Conservation (phyloP, 2,329 filamentous ascomycete species). For the Fusarium xylarioides region DNA sequence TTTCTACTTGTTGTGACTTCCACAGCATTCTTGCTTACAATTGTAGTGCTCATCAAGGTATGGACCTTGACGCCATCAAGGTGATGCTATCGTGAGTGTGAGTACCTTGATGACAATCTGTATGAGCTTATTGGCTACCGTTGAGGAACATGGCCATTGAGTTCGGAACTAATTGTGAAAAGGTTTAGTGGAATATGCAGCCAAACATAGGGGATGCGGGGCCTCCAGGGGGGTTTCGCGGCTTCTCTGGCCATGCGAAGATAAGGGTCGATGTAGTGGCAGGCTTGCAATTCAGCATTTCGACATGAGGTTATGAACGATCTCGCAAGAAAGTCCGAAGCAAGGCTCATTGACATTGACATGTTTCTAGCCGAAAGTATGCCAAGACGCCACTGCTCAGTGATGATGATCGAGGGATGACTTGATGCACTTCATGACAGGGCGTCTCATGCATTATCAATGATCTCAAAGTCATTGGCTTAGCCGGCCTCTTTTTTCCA, state of each 20-base stretch:
- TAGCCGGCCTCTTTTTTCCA: accelerated
- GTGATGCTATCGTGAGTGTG: slow-evolving; percentile 11
- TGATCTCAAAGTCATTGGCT: not conserved
- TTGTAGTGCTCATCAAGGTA: slow-evolving; percentile 34
- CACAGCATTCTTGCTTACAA: not conserved
- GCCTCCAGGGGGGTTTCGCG: not conserved
- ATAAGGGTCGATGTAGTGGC: not conserved
- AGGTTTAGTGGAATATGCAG: not conserved
- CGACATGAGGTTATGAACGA: accelerated
- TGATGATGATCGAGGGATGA: not conserved
- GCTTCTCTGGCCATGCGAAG: not conserved
- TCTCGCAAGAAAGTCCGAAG: accelerated
- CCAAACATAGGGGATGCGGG: slow-evolving; percentile 5
- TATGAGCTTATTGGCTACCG: slow-evolving; percentile 9
- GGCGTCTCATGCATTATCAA: not conserved
- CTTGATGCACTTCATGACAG: not conserved
- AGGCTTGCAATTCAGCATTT: too few species aligned
- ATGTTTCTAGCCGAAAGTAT: not conserved
- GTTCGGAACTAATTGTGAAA: not conserved
- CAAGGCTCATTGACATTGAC: not conserved
- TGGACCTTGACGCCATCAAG: slow-evolving; percentile 25
- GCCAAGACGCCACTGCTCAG: not conserved
- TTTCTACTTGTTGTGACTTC: slow-evolving; percentile 12
- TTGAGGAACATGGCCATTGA: not conserved
- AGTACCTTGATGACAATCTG: slow-evolving; percentile 27